These are phyloP conservation scores for Eimeria acervulina DNA, from an alignment of 169 alveolate genomes.

Conservation along the genomic window DNA sequence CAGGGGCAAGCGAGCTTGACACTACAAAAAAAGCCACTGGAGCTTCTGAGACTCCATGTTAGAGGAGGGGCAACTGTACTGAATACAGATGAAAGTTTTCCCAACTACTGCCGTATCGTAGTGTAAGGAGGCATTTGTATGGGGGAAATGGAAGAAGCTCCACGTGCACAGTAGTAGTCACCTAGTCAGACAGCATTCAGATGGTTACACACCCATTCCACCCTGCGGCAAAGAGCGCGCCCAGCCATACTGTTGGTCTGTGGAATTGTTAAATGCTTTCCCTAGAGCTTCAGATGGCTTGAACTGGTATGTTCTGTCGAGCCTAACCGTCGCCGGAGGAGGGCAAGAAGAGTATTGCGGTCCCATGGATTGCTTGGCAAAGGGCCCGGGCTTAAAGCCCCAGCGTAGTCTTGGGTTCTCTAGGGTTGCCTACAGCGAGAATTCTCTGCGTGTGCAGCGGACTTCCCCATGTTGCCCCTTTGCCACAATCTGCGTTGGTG, in stretches of 20 bases:
- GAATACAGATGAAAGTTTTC: background rate
- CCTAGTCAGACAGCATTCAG: background rate
- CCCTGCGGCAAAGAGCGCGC: background rate
- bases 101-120: background rate
- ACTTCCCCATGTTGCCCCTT: background rate
- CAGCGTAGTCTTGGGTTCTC: background rate
- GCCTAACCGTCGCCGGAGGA: background rate
- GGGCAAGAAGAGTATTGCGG: too few relatives aligned
- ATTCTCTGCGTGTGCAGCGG: background rate
- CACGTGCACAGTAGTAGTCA: background rate
- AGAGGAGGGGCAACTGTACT: background rate
- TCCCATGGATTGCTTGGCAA: background rate
- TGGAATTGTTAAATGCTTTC: background rate
- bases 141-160: background rate
- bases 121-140: background rate
- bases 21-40: too few relatives aligned
- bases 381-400: background rate
- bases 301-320: background rate
- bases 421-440: background rate
- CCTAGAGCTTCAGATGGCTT: background rate
- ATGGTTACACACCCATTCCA: background rate
- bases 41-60: too few relatives aligned
- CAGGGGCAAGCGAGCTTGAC: too few relatives aligned
- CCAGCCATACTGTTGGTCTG: background rate
- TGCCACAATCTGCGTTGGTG: background rate